Conservation (phyloP, 208 protist genomes). For the Willaertia magna region DNA sequence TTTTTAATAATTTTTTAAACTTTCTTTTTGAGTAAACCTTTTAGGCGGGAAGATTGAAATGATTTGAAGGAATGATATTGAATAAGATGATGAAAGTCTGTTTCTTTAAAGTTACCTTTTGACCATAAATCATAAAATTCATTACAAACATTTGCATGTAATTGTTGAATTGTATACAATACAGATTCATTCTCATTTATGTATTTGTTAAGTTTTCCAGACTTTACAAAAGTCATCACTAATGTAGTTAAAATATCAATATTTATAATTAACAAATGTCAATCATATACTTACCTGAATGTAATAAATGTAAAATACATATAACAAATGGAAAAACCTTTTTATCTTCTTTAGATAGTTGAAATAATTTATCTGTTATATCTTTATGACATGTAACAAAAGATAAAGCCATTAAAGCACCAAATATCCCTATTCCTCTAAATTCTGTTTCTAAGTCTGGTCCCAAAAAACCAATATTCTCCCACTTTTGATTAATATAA, state of each 20-base stretch:
- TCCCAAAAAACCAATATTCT: neutral
- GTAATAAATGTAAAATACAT: neutral
- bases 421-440: neutral
- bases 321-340: neutral
- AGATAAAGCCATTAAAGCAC: neutral
- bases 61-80: neutral
- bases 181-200: neutral
- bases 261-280: too few relatives aligned
- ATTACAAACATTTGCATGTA: neutral
- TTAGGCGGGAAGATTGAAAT: too few relatives aligned
- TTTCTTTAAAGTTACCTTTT: neutral
- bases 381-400: neutral
- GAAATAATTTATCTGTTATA: neutral
- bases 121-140: neutral
- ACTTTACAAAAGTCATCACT: neutral
- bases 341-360: neutral
- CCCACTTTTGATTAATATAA: neutral
- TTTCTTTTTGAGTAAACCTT: too few relatives aligned
- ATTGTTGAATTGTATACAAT: neutral
- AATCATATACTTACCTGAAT: neutral
- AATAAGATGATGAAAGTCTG: neutral
- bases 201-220: neutral
- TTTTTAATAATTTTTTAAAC: too few relatives aligned
- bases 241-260: too few relatives aligned
- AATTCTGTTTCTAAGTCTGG: neutral